phyloP scores from a whole-genome alignment of 352 stramenopile genomes.

The Thraustochytrium sp. region DNA sequence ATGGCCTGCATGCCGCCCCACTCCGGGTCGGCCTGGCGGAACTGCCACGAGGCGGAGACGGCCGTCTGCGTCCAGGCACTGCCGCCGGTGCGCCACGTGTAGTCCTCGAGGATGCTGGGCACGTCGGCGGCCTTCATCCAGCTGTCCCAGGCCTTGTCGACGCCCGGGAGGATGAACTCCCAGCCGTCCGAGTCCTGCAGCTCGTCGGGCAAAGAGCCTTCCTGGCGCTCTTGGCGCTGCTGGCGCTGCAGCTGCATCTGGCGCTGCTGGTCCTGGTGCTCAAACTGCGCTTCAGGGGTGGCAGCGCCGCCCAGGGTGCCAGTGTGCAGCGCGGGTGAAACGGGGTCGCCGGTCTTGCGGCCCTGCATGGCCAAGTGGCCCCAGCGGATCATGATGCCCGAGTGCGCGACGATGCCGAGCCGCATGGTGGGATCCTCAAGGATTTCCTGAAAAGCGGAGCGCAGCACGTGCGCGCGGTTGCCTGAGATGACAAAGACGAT shows the following conservation, averaged over 20 bases:
- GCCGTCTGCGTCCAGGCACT: constrained; percentile 97
- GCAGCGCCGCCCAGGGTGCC: neutral
- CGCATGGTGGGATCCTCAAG: neutral
- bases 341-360: neutral
- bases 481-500: constrained; percentile 95
- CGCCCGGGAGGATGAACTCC: constrained; percentile 26
- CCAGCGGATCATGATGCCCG: constrained; percentile 32
- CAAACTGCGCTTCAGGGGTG: too few species aligned
- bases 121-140: constrained; percentile 36
- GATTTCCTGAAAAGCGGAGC: constrained; percentile 59
- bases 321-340: neutral
- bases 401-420: constrained; percentile 33
- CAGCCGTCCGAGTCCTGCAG: neutral
- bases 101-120: constrained; percentile 92
- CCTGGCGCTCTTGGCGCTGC: too few species aligned
- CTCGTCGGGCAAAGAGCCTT: neutral
- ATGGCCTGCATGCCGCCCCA: constrained; percentile 92
- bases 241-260: too few species aligned
- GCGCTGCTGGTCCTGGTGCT: too few species aligned
- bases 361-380: neutral
- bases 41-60: constrained; percentile 96
- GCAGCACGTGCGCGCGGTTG: constrained; percentile 83
- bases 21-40: constrained; percentile 94
- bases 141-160: constrained; percentile 11
- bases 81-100: constrained; percentile 92